phyloP scores from a whole-genome alignment of 345 rosid genomes.

The Salix dunnii region DNA sequence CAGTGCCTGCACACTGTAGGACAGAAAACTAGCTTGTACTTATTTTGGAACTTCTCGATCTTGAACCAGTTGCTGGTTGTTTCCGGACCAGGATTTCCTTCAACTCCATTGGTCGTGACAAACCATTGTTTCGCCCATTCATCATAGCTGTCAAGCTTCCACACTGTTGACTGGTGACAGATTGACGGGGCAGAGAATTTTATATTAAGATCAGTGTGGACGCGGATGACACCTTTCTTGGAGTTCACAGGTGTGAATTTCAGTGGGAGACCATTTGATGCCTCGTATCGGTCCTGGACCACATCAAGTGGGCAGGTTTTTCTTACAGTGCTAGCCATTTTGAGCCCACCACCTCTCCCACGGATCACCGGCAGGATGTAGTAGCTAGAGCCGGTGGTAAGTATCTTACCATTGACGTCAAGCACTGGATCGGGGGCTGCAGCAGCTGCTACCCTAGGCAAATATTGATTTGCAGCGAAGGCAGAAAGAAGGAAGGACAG shows the following conservation, averaged over 20 bases:
- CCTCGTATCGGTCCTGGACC: constrained; percentile 17
- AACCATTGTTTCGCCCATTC: constrained; percentile 37
- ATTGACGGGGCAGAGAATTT: constrained; percentile 39
- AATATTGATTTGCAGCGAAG: constrained; percentile 7
- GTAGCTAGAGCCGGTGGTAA: constrained; percentile 21
- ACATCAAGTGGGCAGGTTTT: background rate
- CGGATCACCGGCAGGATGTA: constrained; percentile 17
- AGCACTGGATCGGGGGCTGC: constrained; percentile 20
- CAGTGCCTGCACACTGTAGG: constrained; percentile 24
- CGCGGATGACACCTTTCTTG: constrained; percentile 19
- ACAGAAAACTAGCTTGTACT: constrained; percentile 60
- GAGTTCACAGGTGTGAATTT: constrained; percentile 27
- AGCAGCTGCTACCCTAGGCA: background rate
- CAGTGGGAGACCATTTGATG: constrained; percentile 30
- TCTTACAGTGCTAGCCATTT: background rate
- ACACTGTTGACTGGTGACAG: constrained; percentile 48
- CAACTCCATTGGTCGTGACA: constrained; percentile 46
- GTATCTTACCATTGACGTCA: constrained; percentile 21
- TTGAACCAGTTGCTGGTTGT: constrained; percentile 58
- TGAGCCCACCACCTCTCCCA: constrained; percentile 35
- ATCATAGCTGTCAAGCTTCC: constrained; percentile 43
- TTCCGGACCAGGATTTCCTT: constrained; percentile 41
- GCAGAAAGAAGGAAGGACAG: constrained; percentile 20
- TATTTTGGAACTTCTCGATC: constrained; percentile 41
- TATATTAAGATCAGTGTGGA: constrained; percentile 35